Percentiles rank a stretch among this genome's conserved stretches.
Evolutionary conservation across 176 grass and related monocot genomes (phyloP).

Genomic region (Saccharum officinarum): DNA sequence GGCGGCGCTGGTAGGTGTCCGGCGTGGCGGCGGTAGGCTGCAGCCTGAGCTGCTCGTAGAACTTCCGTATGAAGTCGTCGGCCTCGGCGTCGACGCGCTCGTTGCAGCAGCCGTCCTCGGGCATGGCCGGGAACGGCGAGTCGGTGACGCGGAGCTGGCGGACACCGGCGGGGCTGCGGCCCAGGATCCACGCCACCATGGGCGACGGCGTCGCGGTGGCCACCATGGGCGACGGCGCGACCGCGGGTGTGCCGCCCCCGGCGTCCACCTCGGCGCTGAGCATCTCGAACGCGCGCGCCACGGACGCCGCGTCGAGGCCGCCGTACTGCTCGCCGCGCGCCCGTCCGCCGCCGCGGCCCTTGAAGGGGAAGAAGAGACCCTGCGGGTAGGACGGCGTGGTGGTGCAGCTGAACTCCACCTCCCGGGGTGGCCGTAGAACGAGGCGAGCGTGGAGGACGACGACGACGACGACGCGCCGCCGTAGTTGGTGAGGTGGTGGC

Average conservation of each 20-base stretch:
- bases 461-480: background rate
- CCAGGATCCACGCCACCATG: slow-evolving; percentile 63
- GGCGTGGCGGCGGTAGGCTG: slow-evolving; percentile 56
- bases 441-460: slow-evolving; percentile 18
- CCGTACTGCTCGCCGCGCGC: slow-evolving; percentile 15
- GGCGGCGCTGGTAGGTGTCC: slow-evolving; percentile 16
- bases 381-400: slow-evolving; percentile 60
- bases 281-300: slow-evolving; percentile 80
- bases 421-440: slow-evolving; percentile 53
- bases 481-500: background rate
- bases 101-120: slow-evolving; percentile 51
- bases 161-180: slow-evolving; percentile 51
- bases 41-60: slow-evolving; percentile 85
- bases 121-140: slow-evolving; percentile 75
- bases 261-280: slow-evolving; percentile 56
- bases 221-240: background rate
- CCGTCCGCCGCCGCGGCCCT: slow-evolving; percentile 9
- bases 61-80: slow-evolving; percentile 86
- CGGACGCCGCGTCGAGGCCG: slow-evolving; percentile 53
- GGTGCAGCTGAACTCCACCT: slow-evolving; percentile 97
- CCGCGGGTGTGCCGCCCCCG: slow-evolving; percentile 12
- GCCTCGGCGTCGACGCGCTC: slow-evolving; percentile 63
- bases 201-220: slow-evolving; percentile 60
- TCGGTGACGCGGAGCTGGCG: slow-evolving; percentile 82
- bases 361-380: slow-evolving; percentile 46